Conservation (phyloP, 768 basidiomycete genomes). For the Suillus brevipes region DNA sequence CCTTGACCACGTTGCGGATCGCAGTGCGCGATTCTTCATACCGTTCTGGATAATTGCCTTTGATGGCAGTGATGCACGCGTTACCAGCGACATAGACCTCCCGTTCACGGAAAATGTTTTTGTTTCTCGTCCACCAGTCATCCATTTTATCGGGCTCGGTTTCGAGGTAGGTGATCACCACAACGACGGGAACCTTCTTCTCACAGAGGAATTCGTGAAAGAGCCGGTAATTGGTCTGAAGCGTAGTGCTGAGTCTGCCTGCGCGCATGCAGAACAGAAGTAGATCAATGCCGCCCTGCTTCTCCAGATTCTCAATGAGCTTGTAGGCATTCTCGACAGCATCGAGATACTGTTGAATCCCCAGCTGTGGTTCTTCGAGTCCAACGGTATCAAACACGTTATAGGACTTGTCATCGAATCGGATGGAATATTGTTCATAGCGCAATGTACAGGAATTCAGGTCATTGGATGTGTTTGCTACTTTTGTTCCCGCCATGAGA, state of each 20-base stretch:
- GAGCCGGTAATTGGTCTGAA: constrained; percentile 39
- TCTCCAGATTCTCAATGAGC: constrained; percentile 34
- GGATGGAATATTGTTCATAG: constrained; percentile 25
- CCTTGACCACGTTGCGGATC: background rate
- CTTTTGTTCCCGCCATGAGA: constrained; percentile 25
- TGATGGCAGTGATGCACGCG: constrained; percentile 42
- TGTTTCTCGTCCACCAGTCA: constrained; percentile 40
- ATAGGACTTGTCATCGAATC: constrained; percentile 22
- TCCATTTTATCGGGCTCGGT: constrained; percentile 31
- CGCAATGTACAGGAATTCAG: constrained; percentile 39
- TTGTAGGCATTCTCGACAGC: constrained; percentile 32
- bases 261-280: constrained; percentile 41
- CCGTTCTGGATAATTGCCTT: constrained; percentile 14
- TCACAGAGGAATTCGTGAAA: constrained; percentile 41
- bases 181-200: constrained; percentile 35
- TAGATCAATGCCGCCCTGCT: constrained; percentile 37
- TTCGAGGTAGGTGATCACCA: constrained; percentile 42
- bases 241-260: constrained; percentile 36
- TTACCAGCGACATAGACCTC: constrained; percentile 34
- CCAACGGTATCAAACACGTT: constrained; percentile 36
- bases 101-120: constrained; percentile 27
- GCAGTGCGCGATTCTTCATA: background rate
- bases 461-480: constrained; percentile 28
- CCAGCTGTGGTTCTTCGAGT: constrained; percentile 32
- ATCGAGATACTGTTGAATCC: constrained; percentile 25